Percentiles rank a stretch among this genome's conserved stretches.
These are phyloP conservation scores for Rosa multiflora DNA, from an alignment of 306 rosid genomes.

Conservation along the genomic window DNA sequence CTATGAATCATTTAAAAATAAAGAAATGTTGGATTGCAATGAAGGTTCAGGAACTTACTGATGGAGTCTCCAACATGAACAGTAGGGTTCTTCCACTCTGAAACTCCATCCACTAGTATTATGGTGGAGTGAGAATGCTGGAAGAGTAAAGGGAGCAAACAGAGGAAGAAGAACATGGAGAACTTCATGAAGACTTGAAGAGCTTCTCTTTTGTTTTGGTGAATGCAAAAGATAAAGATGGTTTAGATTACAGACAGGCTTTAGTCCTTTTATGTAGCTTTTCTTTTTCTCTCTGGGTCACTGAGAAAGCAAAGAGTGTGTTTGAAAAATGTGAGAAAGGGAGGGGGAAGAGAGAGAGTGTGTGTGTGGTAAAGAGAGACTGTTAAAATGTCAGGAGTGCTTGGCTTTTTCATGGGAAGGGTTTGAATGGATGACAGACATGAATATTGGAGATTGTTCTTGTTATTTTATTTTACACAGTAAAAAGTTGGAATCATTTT, in stretches of 20 bases:
- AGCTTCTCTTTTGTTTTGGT: constrained; percentile 18
- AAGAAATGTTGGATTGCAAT: neutral
- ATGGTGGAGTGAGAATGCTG: constrained; percentile 55
- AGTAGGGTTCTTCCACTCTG: constrained; percentile 72
- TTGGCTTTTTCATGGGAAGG: constrained; percentile 50
- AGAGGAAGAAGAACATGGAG: constrained; percentile 42
- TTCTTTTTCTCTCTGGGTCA: constrained; percentile 28
- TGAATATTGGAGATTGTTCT: constrained; percentile 44
- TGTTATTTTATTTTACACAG: constrained; percentile 37
- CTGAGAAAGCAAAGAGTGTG: constrained; percentile 34
- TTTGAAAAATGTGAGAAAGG: constrained; percentile 48
- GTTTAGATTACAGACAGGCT: constrained; percentile 18
- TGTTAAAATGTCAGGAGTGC: constrained; percentile 59
- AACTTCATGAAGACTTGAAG: constrained; percentile 45
- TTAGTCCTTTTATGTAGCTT: constrained; percentile 11
- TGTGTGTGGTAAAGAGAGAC: constrained; percentile 29
- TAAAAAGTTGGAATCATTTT: constrained; percentile 59
- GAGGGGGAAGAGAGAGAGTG: constrained; percentile 22
- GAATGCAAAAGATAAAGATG: constrained; percentile 7
- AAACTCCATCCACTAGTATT: constrained; percentile 72
- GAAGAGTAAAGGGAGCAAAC: constrained; percentile 35
- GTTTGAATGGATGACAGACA: constrained; percentile 72
- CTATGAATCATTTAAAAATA: neutral
- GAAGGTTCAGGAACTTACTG: constrained; percentile 44
- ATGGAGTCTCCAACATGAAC: constrained; percentile 81